A percentile compares a stretch with the other conserved stretches of the same genome.
Evolutionary conservation across 75 land plant species (phyloP).

Genomic region (Pinus albicaulis): DNA sequence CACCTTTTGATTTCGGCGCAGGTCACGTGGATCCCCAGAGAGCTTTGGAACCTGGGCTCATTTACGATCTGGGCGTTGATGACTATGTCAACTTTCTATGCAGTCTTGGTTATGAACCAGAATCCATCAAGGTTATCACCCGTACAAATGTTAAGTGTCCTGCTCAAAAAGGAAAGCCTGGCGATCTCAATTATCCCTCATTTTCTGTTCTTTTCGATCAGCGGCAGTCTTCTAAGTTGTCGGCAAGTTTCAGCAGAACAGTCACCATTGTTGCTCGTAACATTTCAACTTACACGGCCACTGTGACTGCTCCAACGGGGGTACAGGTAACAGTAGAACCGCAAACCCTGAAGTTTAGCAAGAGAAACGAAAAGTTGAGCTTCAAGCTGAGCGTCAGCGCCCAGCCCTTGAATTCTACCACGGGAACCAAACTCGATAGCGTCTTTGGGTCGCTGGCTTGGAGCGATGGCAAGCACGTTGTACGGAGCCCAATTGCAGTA

Average conservation of each 20-base stretch:
- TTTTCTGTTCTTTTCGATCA: slow-evolving; percentile 49
- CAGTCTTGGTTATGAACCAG: slow-evolving; percentile 46
- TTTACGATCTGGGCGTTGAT: slow-evolving; percentile 54
- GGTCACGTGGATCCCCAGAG: slow-evolving; percentile 65
- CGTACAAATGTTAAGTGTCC: slow-evolving; percentile 2
- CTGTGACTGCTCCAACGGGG: slow-evolving; percentile 33
- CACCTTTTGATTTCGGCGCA: slow-evolving; percentile 73
- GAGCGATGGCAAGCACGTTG: slow-evolving; percentile 48
- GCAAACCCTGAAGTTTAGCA: slow-evolving; percentile 30
- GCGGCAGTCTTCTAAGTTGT: slow-evolving; percentile 18
- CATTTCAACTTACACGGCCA: slow-evolving; percentile 28
- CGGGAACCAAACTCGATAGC: slow-evolving; percentile 34
- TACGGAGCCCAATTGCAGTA: slow-evolving; percentile 54
- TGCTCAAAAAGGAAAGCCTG: slow-evolving; percentile 26
- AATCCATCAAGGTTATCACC: slow-evolving; percentile 13
- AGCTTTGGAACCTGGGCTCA: slow-evolving; percentile 78
- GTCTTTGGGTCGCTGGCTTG: slow-evolving; percentile 32
- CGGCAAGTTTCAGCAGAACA: slow-evolving; percentile 47
- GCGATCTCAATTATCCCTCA: slow-evolving; percentile 69
- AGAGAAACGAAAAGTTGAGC: slow-evolving; percentile 45
- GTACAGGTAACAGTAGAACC: slow-evolving; percentile 46
- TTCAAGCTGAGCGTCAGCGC: slow-evolving; percentile 43
- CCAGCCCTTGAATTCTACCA: slow-evolving; percentile 15
- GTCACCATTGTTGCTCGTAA: slow-evolving; percentile 65
- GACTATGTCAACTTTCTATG: slow-evolving; percentile 82